phyloP scores from a whole-genome alignment of 306 rosid species.

The barrel medic (Medicago truncatula) region DNA sequence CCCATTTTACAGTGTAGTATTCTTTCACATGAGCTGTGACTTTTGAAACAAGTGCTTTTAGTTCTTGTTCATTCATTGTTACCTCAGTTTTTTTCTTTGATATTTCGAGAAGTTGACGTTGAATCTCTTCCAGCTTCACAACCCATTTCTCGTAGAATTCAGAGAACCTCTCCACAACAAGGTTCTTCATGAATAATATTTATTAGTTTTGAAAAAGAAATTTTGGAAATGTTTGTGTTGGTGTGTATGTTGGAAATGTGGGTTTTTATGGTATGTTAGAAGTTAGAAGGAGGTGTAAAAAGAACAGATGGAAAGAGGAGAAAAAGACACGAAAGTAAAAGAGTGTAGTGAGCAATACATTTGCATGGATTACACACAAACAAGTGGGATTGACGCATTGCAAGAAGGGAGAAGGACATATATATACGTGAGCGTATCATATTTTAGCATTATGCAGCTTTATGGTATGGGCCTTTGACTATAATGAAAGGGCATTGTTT shows the following conservation, averaged over 20 bases:
- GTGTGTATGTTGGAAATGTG: background rate
- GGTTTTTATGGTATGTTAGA: background rate
- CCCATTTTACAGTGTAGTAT: constrained; percentile 75
- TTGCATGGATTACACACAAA: constrained; percentile 71
- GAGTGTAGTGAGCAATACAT: constrained; percentile 30
- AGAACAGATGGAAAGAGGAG: constrained; percentile 54
- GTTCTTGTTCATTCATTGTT: constrained; percentile 35
- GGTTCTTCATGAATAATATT: constrained; percentile 48
- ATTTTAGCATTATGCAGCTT: background rate
- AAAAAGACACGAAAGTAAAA: constrained; percentile 51
- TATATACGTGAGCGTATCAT: constrained; percentile 19
- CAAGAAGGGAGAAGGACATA: constrained; percentile 12
- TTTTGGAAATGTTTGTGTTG: too few relatives aligned
- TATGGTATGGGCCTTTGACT: constrained; percentile 37
- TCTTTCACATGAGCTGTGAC: constrained; percentile 64
- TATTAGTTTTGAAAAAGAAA: background rate
- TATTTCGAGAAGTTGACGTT: constrained; percentile 37
- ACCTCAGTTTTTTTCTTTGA: background rate
- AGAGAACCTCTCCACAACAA: constrained; percentile 51
- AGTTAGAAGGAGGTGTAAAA: background rate
- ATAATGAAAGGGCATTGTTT: background rate
- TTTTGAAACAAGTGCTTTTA: constrained; percentile 44
- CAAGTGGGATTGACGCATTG: constrained; percentile 55
- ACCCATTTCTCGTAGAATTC: constrained; percentile 62
- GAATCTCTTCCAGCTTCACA: constrained; percentile 51